These are phyloP conservation scores for Phellinidium pouzarii DNA, from an alignment of 1,284 basidiomycete genomes.

Conservation along the genomic window DNA sequence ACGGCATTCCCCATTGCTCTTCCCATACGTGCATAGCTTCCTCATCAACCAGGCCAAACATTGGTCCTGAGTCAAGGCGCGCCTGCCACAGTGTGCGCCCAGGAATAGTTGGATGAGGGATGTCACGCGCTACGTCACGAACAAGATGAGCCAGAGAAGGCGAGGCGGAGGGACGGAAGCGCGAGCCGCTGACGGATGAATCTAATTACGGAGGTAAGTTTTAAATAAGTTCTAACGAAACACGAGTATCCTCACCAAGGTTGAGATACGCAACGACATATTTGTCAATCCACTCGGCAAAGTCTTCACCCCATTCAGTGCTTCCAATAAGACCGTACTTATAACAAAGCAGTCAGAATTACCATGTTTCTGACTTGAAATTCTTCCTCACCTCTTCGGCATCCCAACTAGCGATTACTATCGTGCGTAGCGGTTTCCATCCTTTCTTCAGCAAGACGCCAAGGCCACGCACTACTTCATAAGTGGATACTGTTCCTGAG, in stretches of 20 bases:
- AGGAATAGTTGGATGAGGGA: slow-evolving; percentile 51
- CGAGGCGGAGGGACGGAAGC: slow-evolving; percentile 48
- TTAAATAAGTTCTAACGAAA: slow-evolving; percentile 3
- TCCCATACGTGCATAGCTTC: slow-evolving; percentile 12
- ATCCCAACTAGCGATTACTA: slow-evolving; percentile 88
- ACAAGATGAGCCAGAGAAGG: slow-evolving; percentile 82
- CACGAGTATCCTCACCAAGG: slow-evolving; percentile 44
- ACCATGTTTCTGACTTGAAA: background rate
- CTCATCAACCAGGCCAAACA: slow-evolving; percentile 26
- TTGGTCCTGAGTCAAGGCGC: slow-evolving; percentile 47
- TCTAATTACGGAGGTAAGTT: slow-evolving; percentile 32
- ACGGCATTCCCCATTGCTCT: slow-evolving; percentile 9
- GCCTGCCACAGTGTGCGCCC: slow-evolving; percentile 63
- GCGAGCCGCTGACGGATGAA: slow-evolving; percentile 63
- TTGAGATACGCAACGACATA: slow-evolving; percentile 86
- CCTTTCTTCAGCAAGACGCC: slow-evolving; percentile 68
- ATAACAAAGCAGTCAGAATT: background rate
- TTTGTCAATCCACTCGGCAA: slow-evolving; percentile 69
- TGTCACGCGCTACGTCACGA: slow-evolving; percentile 54
- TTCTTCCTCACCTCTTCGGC: slow-evolving; percentile 67
- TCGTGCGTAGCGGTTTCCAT: slow-evolving; percentile 86
- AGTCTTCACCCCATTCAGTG: slow-evolving; percentile 89
- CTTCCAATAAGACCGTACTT: slow-evolving; percentile 84
- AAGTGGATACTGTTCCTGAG: slow-evolving; percentile 81
- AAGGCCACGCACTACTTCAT: slow-evolving; percentile 78